Percentiles rank a stretch among this genome's conserved stretches.
phyloP scores from a whole-genome alignment of 2,329 filamentous ascomycete genomes.

The Arthrobotrys sinensis region DNA sequence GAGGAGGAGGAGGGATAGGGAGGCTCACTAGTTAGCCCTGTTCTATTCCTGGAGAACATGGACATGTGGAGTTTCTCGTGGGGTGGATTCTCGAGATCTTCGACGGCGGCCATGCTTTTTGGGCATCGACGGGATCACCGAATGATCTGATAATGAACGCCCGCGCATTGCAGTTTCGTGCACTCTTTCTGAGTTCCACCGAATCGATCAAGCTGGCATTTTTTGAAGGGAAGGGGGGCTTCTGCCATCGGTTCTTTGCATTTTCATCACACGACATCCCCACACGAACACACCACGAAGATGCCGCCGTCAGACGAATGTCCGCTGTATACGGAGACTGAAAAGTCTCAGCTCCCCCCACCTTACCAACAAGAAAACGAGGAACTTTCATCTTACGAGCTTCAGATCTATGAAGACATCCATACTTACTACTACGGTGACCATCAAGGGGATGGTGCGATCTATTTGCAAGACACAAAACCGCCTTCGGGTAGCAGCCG shows the following conservation, averaged over 20 bases:
- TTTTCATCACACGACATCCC: too few relatives aligned
- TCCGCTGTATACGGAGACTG: not conserved
- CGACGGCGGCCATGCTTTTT: not conserved
- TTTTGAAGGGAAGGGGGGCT: too few relatives aligned
- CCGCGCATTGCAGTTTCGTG: not conserved
- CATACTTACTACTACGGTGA: conserved; percentile 19
- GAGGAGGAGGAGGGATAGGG: conserved; percentile 19
- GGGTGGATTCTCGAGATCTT: too few relatives aligned
- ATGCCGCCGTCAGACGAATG: not conserved
- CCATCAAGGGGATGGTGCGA: not conserved
- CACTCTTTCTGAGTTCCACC: too few relatives aligned
- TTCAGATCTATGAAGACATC: not conserved
- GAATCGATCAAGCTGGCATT: too few relatives aligned
- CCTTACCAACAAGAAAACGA: not conserved
- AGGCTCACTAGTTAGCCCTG: not conserved
- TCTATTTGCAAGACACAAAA: not conserved
- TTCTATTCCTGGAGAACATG: too few relatives aligned
- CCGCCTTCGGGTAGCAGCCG: not conserved
- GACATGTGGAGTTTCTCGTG: not conserved
- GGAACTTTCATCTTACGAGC: not conserved
- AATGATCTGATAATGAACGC: conserved; percentile 4
- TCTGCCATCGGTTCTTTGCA: too few relatives aligned
- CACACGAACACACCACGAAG: not conserved
- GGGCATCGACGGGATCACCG: not conserved
- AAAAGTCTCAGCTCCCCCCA: not conserved